Evolutionary conservation across 192 early-diverging fungal genomes (phyloP).

Genomic region (Coemansia sp.): DNA sequence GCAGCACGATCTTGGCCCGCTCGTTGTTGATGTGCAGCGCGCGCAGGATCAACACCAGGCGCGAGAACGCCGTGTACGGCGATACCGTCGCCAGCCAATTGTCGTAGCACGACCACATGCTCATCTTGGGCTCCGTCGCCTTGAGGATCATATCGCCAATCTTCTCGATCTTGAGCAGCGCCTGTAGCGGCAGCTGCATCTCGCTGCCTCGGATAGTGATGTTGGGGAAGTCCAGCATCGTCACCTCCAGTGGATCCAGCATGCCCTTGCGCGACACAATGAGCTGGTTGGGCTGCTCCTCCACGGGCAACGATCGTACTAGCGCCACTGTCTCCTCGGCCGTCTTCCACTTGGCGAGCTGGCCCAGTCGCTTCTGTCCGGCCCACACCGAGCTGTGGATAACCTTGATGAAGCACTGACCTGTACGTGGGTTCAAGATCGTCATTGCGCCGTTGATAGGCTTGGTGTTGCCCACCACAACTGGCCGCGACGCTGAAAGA

Average conservation of each 20-base stretch:
- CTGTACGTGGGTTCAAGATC: conserved; percentile 98
- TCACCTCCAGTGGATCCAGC: conserved; percentile 97
- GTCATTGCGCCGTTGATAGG: conserved; percentile 99
- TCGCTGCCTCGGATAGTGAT: conserved; percentile 98
- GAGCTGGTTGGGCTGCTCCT: conserved; percentile 99
- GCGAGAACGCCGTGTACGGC: conserved; percentile 97
- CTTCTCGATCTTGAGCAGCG: conserved; percentile 97
- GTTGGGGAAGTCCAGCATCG: conserved; percentile 93
- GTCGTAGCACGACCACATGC: conserved; percentile 85
- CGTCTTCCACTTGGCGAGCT: conserved; percentile 99
- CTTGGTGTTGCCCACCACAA: conserved; percentile 67
- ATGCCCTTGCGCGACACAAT: conserved; percentile 99
- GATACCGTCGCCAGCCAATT: conserved; percentile 96
- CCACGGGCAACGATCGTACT: conserved; percentile 96
- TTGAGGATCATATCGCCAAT: conserved; percentile 98
- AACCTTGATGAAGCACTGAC: conserved; percentile 98
- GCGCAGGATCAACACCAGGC: conserved; percentile 92
- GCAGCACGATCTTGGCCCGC: conserved; percentile 93
- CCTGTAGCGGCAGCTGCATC: conserved; percentile 97
- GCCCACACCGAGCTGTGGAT: conserved; percentile 99
- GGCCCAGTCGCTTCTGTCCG: conserved; percentile 98
- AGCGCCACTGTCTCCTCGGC: conserved; percentile 99
- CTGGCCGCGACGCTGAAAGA: conserved; percentile 35
- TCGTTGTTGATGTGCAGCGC: conserved; percentile 98
- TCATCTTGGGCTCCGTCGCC: conserved; percentile 98